Conservation (phyloP, 169 alveolate species). For the Plasmodium inui region DNA sequence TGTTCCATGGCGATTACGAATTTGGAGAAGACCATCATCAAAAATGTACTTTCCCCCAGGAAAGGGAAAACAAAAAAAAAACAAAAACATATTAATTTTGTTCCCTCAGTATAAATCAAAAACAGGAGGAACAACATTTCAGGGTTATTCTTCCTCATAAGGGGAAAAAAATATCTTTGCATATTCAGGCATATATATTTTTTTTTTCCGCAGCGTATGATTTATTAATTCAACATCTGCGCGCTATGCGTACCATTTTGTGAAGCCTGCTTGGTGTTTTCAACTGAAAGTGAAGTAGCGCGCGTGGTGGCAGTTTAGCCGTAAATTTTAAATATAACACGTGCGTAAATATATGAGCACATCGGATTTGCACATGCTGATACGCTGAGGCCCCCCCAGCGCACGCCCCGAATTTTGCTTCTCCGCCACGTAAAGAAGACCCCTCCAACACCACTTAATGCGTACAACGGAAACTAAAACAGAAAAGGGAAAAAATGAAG, state of each 20-base stretch:
- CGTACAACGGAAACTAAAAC: neutral
- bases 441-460: neutral
- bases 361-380: neutral
- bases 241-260: neutral
- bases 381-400: neutral
- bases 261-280: neutral
- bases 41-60: neutral
- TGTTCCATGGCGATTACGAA: neutral
- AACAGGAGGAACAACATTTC: neutral
- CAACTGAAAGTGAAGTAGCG: neutral
- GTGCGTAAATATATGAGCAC: neutral
- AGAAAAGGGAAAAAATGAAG: conserved; percentile 35
- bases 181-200: neutral
- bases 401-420: neutral
- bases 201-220: neutral
- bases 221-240: neutral
- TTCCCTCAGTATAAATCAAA: neutral
- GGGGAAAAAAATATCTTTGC: conserved; percentile 9
- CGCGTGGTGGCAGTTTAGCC: neutral
- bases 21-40: conserved; percentile 6
- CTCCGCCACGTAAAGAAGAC: neutral
- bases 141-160: conserved; percentile 2
- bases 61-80: neutral
- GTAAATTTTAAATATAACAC: neutral
- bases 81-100: neutral